Evolutionary conservation across 2,329 filamentous ascomycete genomes (phyloP), one percentile per base, ranked within the genome.

Genomic region (Bipolaris sorokiniana): DNA sequence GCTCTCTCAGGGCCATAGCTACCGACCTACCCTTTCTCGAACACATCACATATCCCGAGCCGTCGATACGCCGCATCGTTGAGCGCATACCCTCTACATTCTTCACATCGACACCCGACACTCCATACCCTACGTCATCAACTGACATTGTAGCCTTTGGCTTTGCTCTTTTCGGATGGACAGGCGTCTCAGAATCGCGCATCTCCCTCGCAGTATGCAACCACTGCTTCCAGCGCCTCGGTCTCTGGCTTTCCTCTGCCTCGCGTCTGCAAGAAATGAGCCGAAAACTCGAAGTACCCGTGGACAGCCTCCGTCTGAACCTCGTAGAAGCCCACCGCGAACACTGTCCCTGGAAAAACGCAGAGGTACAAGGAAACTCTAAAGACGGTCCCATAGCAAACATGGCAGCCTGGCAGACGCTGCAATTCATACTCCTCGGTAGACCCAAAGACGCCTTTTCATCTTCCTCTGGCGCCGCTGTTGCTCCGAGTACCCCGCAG

Each of bases 211-310:
- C 90, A 5, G 88, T 87, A 4, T 99, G 95, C 75, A 84, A 89
- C 56, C 90, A 91, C 18, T 99, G 95, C 73, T 90, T 96, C 70
- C 88, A 95, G 57, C 87, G 93, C 1, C 82, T 98, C 0, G 95
- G 95, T 0, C 82, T 99, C 2, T 99, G 95, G 95, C 89, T 99
- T 81, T 98, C 96, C 75, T 64, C 65, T 0, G 66, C 68, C 37
- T 54, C 66, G 6, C 68, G 70, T 7, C 53, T 75, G n/a, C 66
- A 69, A 37, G 69, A 74, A 38, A 76, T 74, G 68, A 70, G 67
- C 59, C 54, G 64, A 47, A 76, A 73, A 28, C 68, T 76, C 9
- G 56, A 67, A 13, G 65, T 73, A 0, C 64, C 72, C 3, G 59
- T 74, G 7, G 65, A 66, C 31, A 61, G 61, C 3, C 67, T 77